phyloP scores from a whole-genome alignment of 2,329 filamentous ascomycete genomes.

The Diplodia mutila region DNA sequence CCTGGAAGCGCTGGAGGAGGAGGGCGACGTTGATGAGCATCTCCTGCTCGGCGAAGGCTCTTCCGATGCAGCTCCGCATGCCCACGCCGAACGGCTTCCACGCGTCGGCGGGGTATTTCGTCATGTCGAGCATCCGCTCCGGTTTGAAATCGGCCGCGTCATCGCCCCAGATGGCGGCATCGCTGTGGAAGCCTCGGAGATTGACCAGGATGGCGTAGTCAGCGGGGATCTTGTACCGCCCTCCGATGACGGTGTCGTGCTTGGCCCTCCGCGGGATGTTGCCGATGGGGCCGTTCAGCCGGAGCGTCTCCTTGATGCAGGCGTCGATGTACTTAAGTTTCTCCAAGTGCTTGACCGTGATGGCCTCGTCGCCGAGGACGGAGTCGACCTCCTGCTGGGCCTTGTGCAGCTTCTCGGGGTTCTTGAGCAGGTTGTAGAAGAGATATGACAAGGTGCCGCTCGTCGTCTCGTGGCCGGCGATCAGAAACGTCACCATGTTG shows the following conservation, averaged over 20 bases:
- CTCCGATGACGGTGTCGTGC: constrained; percentile 33
- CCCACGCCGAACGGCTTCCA: constrained; percentile 71
- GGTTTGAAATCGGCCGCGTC: constrained; percentile 45
- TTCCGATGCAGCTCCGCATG: constrained; percentile 70
- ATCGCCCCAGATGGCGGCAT: constrained; percentile 36
- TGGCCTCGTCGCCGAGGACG: constrained; percentile 40
- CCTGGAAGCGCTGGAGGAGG: constrained; percentile 72
- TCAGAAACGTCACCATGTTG: constrained; percentile 27
- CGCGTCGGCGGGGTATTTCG: constrained; percentile 41
- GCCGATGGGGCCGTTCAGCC: constrained; percentile 54
- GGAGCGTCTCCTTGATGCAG: constrained; percentile 52
- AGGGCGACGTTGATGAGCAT: constrained; percentile 33
- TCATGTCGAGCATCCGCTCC: constrained; percentile 68
- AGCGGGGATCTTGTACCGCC: constrained; percentile 61
- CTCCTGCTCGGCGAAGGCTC: constrained; percentile 77
- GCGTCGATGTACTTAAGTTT: constrained; percentile 59
- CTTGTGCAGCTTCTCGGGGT: constrained; percentile 24
- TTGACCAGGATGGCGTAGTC: constrained; percentile 56
- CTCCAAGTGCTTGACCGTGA: constrained; percentile 64
- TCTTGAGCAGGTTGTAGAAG: constrained; percentile 67
- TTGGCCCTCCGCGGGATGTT: constrained; percentile 52
- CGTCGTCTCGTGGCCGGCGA: constrained; percentile 50
- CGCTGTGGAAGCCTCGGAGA: constrained; percentile 46
- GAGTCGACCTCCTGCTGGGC: constrained; percentile 4
- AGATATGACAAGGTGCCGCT: constrained; percentile 68